Evolutionary conservation across 805 yeast species (phyloP).

Genomic region (Grigorovia yakushimaensis): DNA sequence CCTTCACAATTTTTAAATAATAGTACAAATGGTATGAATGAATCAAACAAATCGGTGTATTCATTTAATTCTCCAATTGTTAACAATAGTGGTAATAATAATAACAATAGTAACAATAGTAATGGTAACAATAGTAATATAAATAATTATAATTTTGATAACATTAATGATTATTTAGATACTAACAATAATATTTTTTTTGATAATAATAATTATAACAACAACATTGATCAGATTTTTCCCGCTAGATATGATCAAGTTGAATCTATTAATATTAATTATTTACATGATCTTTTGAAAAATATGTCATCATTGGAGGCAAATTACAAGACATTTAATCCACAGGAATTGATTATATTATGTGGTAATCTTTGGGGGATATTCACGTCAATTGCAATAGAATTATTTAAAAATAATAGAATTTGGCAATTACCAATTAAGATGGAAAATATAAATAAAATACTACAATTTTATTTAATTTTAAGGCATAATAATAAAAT

Average conservation of each 20-base stretch:
- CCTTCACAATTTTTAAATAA: conserved; percentile 25
- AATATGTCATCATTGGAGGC: conserved; percentile 25
- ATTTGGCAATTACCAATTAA: conserved; percentile 27
- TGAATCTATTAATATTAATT: conserved; percentile 11
- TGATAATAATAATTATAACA: conserved; percentile 2
- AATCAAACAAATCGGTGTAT: conserved; percentile 22
- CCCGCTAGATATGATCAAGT: conserved; percentile 12
- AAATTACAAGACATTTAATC: conserved; percentile 21
- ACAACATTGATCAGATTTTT: not conserved
- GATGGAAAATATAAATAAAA: conserved; percentile 22
- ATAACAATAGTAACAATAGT: not conserved
- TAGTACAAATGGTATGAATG: conserved; percentile 16
- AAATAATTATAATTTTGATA: not conserved
- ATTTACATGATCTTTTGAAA: conserved; percentile 26
- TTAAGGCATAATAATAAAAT: conserved; percentile 22
- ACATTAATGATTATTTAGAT: not conserved
- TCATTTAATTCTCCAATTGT: conserved; percentile 17
- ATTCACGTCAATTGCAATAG: conserved; percentile 20
- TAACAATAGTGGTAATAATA: not conserved
- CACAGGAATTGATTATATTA: conserved; percentile 23
- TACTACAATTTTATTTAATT: conserved; percentile 21
- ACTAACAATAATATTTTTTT: not conserved
- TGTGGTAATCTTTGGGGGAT: conserved; percentile 27
- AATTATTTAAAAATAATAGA: conserved; percentile 22
- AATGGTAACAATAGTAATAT: not conserved